Conservation (phyloP, 768 basidiomycete genomes). For the Pseudohyphozyma bogoriensis region DNA sequence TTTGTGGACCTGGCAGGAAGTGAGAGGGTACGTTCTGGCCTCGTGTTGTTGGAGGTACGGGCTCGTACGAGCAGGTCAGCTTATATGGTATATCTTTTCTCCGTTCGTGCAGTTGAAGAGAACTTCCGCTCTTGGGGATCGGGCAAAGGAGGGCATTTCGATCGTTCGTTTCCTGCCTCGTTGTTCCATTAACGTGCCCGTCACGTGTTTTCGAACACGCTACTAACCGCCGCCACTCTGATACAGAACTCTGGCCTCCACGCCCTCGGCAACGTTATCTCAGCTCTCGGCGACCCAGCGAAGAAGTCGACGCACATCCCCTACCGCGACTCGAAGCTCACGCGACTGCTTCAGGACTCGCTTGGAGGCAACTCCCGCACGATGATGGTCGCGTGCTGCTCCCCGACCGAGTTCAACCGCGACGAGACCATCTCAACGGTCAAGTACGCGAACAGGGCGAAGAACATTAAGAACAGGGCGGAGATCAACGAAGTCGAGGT, state of each 20-base stretch:
- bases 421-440: slow-evolving; percentile 87
- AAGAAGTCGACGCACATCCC: slow-evolving; percentile 85
- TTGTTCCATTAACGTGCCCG: too few relatives aligned
- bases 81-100: too few relatives aligned
- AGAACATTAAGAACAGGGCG: slow-evolving; percentile 93
- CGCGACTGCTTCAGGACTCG: slow-evolving; percentile 88
- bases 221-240: neutral
- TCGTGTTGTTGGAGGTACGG: neutral
- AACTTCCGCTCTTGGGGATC: slow-evolving; percentile 88
- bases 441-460: slow-evolving; percentile 92
- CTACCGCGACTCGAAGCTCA: slow-evolving; percentile 97
- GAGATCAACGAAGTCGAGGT: slow-evolving; percentile 88
- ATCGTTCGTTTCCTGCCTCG: slow-evolving; percentile 1
- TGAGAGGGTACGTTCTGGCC: slow-evolving; percentile 66
- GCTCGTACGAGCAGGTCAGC: neutral
- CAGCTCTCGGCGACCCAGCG: slow-evolving; percentile 87
- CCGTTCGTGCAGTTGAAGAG: slow-evolving; percentile 61
- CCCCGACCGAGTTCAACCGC: slow-evolving; percentile 89
- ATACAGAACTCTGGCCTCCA: slow-evolving; percentile 72
- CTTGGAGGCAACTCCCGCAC: slow-evolving; percentile 96
- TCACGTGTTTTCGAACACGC: neutral
- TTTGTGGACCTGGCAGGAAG: slow-evolving; percentile 97
- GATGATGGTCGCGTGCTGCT: slow-evolving; percentile 97
- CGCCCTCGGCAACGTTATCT: slow-evolving; percentile 96
- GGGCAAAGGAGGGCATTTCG: slow-evolving; percentile 78